Conservation (phyloP, 2,329 filamentous ascomycete species). For the Amylocarpus encephaloides region DNA sequence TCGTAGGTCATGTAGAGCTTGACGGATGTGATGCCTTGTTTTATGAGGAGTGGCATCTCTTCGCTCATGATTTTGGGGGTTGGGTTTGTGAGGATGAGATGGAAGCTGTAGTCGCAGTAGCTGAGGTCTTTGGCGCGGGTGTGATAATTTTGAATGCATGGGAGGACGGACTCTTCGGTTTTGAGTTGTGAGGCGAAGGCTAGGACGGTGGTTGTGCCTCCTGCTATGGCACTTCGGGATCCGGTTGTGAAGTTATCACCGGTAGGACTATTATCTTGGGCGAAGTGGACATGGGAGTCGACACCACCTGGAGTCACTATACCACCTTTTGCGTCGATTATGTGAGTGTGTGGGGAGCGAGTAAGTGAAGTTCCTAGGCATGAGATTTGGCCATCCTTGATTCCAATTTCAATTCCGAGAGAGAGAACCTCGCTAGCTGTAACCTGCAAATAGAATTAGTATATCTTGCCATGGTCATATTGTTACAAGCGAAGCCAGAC, state of each 20-base stretch:
- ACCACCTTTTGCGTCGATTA: slow-evolving; percentile 40
- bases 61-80: slow-evolving; percentile 34
- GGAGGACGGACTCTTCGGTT: slow-evolving; percentile 38
- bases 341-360: slow-evolving; percentile 28
- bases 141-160: slow-evolving; percentile 43
- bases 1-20: slow-evolving; percentile 50
- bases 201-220: slow-evolving; percentile 53
- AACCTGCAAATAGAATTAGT: slow-evolving; percentile 30
- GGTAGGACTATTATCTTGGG: slow-evolving; percentile 38
- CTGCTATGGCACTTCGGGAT: slow-evolving; percentile 48
- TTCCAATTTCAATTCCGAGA: slow-evolving; percentile 40
- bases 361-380: slow-evolving; percentile 37
- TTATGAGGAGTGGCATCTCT: slow-evolving; percentile 37
- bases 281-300: slow-evolving; percentile 44
- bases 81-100: slow-evolving; percentile 45
- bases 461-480: slow-evolving; percentile 1
- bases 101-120: slow-evolving; percentile 53
- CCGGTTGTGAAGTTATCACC: slow-evolving; percentile 38
- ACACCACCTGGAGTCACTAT: slow-evolving; percentile 43
- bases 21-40: slow-evolving; percentile 40
- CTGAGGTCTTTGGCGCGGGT: slow-evolving; percentile 37
- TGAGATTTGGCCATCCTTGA: slow-evolving; percentile 40
- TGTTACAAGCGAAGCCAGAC: no score
- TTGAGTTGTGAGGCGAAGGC: slow-evolving; percentile 50
- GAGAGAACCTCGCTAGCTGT: slow-evolving; percentile 41